A percentile compares a stretch with the other conserved stretches of the same genome.
Conservation (phyloP, 2,329 filamentous ascomycete genomes). For the Uncinocarpus reesii region DNA sequence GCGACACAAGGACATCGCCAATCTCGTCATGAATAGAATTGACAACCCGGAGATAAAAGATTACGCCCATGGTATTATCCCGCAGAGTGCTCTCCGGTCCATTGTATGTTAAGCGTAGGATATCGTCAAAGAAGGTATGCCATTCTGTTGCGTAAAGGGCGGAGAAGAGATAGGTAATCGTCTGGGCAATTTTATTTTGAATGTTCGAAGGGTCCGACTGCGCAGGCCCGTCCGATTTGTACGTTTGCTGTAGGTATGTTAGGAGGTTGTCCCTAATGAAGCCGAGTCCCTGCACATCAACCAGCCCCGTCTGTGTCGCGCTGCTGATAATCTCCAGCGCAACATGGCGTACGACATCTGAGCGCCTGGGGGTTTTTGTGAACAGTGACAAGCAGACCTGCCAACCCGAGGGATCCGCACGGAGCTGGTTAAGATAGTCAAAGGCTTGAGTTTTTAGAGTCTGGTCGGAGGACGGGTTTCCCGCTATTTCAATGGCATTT, state of each 20-base stretch:
- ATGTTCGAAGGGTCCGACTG: conserved; percentile 62
- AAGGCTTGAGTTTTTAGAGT: conserved; percentile 66
- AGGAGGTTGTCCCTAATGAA: conserved; percentile 74
- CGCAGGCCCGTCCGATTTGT: conserved; percentile 47
- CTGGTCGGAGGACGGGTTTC: conserved; percentile 66
- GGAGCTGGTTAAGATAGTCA: conserved; percentile 56
- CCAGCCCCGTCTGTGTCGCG: conserved; percentile 67
- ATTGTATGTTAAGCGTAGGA: conserved; percentile 61
- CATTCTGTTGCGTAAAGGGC: conserved; percentile 76
- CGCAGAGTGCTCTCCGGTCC: conserved; percentile 46
- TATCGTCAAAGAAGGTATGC: conserved; percentile 84
- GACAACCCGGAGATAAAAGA: conserved; percentile 81
- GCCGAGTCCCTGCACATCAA: conserved; percentile 61
- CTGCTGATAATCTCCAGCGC: conserved; percentile 89
- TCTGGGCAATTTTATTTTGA: conserved; percentile 96
- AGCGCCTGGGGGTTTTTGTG: conserved; percentile 60
- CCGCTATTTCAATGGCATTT: conserved; percentile 91
- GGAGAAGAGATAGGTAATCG: conserved; percentile 85
- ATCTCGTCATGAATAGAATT: conserved; percentile 94
- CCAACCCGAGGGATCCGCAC: conserved; percentile 75
- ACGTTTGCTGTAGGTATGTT: conserved; percentile 67
- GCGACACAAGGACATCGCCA: conserved; percentile 76
- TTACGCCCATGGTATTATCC: conserved; percentile 64
- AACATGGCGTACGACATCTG: conserved; percentile 78
- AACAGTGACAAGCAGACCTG: conserved; percentile 82